Percentiles rank a stretch among this genome's conserved stretches.
Evolutionary conservation across 257 asterid genomes (phyloP).

Genomic region (Primulina huaijiensis): DNA sequence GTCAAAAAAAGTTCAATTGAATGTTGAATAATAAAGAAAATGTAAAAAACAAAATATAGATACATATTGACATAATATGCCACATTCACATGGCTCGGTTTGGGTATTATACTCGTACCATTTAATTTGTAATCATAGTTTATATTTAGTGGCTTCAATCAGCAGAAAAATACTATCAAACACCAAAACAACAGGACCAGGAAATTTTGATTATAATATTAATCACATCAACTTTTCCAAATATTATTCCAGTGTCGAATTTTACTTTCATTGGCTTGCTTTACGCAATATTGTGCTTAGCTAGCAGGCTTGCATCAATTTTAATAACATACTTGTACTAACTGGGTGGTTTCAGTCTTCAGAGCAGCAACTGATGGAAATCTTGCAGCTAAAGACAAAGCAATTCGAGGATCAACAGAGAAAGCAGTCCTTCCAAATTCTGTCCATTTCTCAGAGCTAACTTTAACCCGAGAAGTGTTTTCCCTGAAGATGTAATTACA

Average conservation of each 20-base stretch:
- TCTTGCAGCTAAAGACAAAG: conserved; percentile 79
- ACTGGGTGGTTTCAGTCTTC: conserved; percentile 75
- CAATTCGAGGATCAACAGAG: conserved; percentile 87
- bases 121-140: neutral
- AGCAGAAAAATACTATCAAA: conserved; percentile 1
- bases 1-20: conserved; percentile 19
- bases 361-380: conserved; percentile 83
- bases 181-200: neutral
- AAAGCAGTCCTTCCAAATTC: conserved; percentile 86
- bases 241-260: conserved; percentile 18
- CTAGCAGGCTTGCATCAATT: neutral
- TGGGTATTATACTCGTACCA: conserved; percentile 9
- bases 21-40: conserved; percentile 11
- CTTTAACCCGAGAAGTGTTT: conserved; percentile 60
- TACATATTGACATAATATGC: conserved; percentile 20
- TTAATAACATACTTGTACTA: conserved; percentile 71
- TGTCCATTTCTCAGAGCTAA: conserved; percentile 84
- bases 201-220: conserved; percentile 4
- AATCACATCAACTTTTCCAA: conserved; percentile 5
- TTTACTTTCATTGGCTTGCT: conserved; percentile 3
- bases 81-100: conserved; percentile 8
- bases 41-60: conserved; percentile 17
- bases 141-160: conserved; percentile 13
- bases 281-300: conserved; percentile 16
- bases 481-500: conserved; percentile 55